A percentile compares a stretch with the other conserved stretches of the same genome.
phyloP scores from a whole-genome alignment of 306 rosid genomes.

The Vicia villosa region DNA sequence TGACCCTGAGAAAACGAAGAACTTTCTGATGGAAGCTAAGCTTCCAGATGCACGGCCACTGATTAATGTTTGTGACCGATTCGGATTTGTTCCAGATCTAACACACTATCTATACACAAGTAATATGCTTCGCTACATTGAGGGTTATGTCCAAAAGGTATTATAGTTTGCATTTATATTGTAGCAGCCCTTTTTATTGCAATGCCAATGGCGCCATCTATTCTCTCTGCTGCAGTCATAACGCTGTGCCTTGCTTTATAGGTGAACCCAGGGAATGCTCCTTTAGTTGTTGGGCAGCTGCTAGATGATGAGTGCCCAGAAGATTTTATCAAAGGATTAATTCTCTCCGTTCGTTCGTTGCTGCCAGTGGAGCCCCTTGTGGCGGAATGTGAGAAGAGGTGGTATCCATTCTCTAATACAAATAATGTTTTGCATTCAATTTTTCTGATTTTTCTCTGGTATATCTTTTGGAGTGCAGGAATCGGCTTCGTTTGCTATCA shows the following conservation, averaged over 20 bases:
- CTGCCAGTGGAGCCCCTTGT: constrained; percentile 99
- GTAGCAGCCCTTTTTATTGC: constrained; percentile 3
- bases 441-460: constrained; percentile 31
- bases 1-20: constrained; percentile 94
- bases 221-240: neutral
- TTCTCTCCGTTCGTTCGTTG: constrained; percentile 98
- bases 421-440: constrained; percentile 7
- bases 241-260: constrained; percentile 39
- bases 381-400: constrained; percentile 99
- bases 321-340: constrained; percentile 96
- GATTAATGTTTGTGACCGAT: constrained; percentile 97
- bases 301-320: constrained; percentile 99
- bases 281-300: constrained; percentile 96
- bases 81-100: constrained; percentile 99
- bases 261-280: constrained; percentile 99
- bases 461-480: constrained; percentile 54
- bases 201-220: neutral
- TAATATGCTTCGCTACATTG: constrained; percentile 99
- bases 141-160: constrained; percentile 99
- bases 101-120: constrained; percentile 92
- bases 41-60: constrained; percentile 99
- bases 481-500: constrained; percentile 92
- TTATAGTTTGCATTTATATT: constrained; percentile 13
- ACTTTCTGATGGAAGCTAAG: constrained; percentile 96
- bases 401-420: constrained; percentile 29